Evolutionary conservation across 1,139 yeast species (phyloP).

Genomic region (Geotrichum australiense): DNA sequence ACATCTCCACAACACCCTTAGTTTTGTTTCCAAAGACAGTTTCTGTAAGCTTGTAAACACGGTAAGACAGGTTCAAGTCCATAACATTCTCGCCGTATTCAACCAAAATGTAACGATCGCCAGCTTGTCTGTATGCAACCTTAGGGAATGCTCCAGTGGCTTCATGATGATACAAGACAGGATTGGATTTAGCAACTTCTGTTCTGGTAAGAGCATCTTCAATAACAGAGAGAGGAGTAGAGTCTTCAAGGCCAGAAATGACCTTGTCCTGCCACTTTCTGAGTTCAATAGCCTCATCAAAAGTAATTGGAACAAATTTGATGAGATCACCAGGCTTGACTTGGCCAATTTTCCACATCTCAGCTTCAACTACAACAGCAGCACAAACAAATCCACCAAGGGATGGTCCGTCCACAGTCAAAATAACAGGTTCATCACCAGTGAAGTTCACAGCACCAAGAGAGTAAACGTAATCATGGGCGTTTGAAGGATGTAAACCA

Average conservation of each 20-base stretch:
- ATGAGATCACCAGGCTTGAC: slow-evolving; percentile 88
- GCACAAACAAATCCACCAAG: slow-evolving; percentile 96
- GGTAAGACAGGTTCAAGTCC: slow-evolving; percentile 78
- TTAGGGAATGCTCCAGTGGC: slow-evolving; percentile 51
- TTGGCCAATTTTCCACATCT: slow-evolving; percentile 98
- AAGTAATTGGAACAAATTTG: slow-evolving; percentile 70
- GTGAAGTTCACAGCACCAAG: slow-evolving; percentile 95
- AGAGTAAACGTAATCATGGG: slow-evolving; percentile 95
- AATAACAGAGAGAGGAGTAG: slow-evolving; percentile 16
- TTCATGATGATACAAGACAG: slow-evolving; percentile 46
- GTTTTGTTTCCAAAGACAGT: slow-evolving; percentile 52
- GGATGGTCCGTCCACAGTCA: slow-evolving; percentile 96
- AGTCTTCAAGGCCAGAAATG: slow-evolving; percentile 21
- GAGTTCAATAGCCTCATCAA: slow-evolving; percentile 58
- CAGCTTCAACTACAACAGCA: slow-evolving; percentile 92
- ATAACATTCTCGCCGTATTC: slow-evolving; percentile 87
- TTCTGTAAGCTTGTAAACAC: slow-evolving; percentile 76
- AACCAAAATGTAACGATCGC: slow-evolving; percentile 84
- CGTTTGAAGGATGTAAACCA: slow-evolving; percentile 95
- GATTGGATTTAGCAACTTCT: slow-evolving; percentile 30
- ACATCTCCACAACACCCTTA: slow-evolving; percentile 84
- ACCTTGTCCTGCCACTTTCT: slow-evolving; percentile 51
- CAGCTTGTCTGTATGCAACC: slow-evolving; percentile 90
- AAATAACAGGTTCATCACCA: slow-evolving; percentile 96
- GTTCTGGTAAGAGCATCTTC: slow-evolving; percentile 12